A percentile compares a stretch with the other conserved stretches of the same genome.
phyloP scores from a whole-genome alignment of 2,329 filamentous ascomycete species.

The Chalaropsis ovoidea region DNA sequence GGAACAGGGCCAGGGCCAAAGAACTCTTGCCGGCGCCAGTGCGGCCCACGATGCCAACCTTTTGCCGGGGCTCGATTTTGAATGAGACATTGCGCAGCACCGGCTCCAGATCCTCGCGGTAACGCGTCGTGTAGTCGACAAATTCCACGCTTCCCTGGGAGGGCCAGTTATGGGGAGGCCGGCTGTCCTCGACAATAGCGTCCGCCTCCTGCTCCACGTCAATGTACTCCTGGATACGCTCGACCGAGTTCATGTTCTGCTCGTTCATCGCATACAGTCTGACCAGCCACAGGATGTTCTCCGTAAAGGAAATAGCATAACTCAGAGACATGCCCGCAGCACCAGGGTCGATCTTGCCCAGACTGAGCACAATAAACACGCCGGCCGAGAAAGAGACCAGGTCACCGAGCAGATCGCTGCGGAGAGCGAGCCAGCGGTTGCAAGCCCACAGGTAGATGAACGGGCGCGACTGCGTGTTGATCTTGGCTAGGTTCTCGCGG shows the following conservation, averaged over 20 bases:
- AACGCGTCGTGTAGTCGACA: constrained; percentile 76
- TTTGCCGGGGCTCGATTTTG: constrained; percentile 75
- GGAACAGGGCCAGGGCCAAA: constrained; percentile 82
- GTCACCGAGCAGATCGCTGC: constrained; percentile 82
- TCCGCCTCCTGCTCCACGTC: constrained; percentile 90
- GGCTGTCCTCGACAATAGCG: constrained; percentile 63
- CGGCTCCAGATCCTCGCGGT: constrained; percentile 75
- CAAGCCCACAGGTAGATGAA: constrained; percentile 96
- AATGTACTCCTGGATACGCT: constrained; percentile 93
- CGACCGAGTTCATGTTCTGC: constrained; percentile 99
- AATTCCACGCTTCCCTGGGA: constrained; percentile 79
- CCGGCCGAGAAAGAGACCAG: constrained; percentile 89
- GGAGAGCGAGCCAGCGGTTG: constrained; percentile 91
- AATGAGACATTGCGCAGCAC: constrained; percentile 78
- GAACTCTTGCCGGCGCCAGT: constrained; percentile 97
- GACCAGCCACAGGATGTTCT: constrained; percentile 94
- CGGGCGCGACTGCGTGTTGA: constrained; percentile 84
- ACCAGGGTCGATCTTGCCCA: constrained; percentile 77
- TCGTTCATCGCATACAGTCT: constrained; percentile 89
- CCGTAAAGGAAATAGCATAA: constrained; percentile 92
- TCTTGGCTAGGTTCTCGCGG: constrained; percentile 73
- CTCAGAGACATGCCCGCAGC: constrained; percentile 88
- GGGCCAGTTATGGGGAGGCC: constrained; percentile 75
- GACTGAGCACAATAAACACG: constrained; percentile 74
- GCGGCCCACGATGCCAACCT: constrained; percentile 90